A percentile compares a stretch with the other conserved stretches of the same genome.
Evolutionary conservation across 1,284 basidiomycete species (phyloP).

Genomic region (Cryptococcus sp.): DNA sequence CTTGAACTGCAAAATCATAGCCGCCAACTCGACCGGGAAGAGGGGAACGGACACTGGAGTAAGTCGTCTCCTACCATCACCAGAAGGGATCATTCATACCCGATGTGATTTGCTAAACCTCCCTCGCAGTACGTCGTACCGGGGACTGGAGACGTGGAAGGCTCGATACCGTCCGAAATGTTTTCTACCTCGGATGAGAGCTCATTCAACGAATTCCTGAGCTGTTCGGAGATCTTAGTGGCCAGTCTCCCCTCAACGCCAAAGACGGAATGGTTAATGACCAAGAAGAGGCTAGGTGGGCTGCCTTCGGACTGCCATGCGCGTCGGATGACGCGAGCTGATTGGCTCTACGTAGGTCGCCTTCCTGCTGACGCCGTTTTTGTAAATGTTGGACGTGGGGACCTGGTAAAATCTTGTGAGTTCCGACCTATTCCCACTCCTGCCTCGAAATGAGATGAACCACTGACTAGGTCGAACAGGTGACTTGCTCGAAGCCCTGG

Average conservation of each 20-base stretch:
- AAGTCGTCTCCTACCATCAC: slow-evolving; percentile 7
- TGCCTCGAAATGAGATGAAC: too few species aligned
- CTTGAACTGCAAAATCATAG: slow-evolving; percentile 43
- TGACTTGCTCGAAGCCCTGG: slow-evolving; percentile 33
- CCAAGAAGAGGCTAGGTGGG: slow-evolving; percentile 38
- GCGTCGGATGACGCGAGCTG: too few species aligned
- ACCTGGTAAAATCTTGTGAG: slow-evolving; percentile 39
- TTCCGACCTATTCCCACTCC: background rate
- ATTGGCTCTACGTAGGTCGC: slow-evolving; percentile 16
- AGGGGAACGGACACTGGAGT: slow-evolving; percentile 37
- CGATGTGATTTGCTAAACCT: too few species aligned
- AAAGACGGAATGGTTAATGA: slow-evolving; percentile 40
- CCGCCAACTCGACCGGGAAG: slow-evolving; percentile 46
- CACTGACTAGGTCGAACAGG: slow-evolving; percentile 10
- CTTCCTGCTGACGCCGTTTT: slow-evolving; percentile 44
- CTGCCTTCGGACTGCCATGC: background rate
- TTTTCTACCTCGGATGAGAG: slow-evolving; percentile 38
- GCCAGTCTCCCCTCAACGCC: slow-evolving; percentile 45
- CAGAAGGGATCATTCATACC: too few species aligned
- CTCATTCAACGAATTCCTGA: slow-evolving; percentile 40
- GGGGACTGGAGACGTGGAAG: slow-evolving; percentile 40
- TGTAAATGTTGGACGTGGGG: slow-evolving; percentile 50
- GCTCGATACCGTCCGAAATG: slow-evolving; percentile 36
- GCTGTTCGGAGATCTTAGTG: slow-evolving; percentile 43
- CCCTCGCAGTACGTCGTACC: slow-evolving; percentile 39